Evolutionary conservation across 2,329 filamentous ascomycete species (phyloP), one percentile per base, ranked within the genome.

Genomic region (Trichoderma harzianum): DNA sequence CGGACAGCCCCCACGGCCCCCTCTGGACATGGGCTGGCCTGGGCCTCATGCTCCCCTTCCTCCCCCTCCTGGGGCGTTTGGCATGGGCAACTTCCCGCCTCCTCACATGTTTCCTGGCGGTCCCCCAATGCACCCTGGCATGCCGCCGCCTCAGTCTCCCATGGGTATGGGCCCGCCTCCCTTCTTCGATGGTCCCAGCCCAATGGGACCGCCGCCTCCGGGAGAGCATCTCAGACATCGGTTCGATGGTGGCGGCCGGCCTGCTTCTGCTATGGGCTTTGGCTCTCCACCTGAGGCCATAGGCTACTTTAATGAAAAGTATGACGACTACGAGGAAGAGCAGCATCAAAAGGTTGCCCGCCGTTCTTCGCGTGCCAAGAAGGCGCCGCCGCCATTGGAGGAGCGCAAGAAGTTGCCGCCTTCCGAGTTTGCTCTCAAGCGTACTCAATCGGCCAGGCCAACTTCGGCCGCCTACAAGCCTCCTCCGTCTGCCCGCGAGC

Each of bases 331-430:
- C 51, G 68, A 68, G 28, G 81, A 83, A 12, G 80, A 84, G 5
- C 78, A 81, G 32, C 77, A 80, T 18, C 72, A 73, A 3, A 78
- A 77, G 4, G 72, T 84, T 1, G 62, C 78, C 6, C 82, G 85
- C 30, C 83, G 84, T 26, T 74, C 82, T n/a, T 87, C 86, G 1
- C 76, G 80, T 39, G 79, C 79, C 14, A 83, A 79, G 76, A 84
- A 82, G 69, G 77, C 80, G 8, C 82, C 84, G 0, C 77, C 80
- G 7, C 82, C 84, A 0, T 39, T 58, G 14, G 83, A 86, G 1
- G 85, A 86, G 66, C 81, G 83, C 36, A 79, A 76, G 64, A 80
- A 81, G 34, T 87, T 87, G 86, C 86, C 87, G 26, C 86, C 86
- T 12, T 86, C 86, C 5, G 77, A 77, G 2, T 76, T 72, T 30